Base-by-base conservation (phyloP, 192 early-diverging fungal genomes). In the Podila epicladia region DNA sequence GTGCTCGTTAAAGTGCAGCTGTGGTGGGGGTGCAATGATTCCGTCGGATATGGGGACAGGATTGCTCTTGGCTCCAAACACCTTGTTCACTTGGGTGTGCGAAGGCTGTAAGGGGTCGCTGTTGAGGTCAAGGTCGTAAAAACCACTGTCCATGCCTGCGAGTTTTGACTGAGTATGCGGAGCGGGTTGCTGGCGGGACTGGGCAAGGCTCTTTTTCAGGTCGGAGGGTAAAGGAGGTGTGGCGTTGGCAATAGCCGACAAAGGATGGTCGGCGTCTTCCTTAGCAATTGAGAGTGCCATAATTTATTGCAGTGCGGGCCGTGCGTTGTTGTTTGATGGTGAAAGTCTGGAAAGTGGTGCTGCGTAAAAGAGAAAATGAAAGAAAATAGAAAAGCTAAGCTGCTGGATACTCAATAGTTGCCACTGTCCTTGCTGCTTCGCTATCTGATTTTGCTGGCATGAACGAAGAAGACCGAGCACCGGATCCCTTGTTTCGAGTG, bases 61-160 rank as follows among this genome's bases (percentile, higher is more conserved):
- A 37, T 37, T 11, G 53, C 4, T 26, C 2, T 24, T n/a, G 53
- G 2, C n/a, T n/a, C 17, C 51, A 53, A 53, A 24, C n/a, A 53
- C 6, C 38, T 53, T 22, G 51, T 53, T 24, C 51, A 53, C 38
- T 41, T 12, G 38, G 12, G 11, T 41, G 4, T 12, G 2, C 19
- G 51, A 5, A n/a, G 51, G 51, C 51, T 53, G 51, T n/a, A 53
- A 19, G 0, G 51, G 51, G 51, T 55, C 53, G 24, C 8, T 55
- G 53, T 55, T 55, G 53, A 55, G 53, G 22, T 55, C 53, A 17
- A 55, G 53, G 53, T 55, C 53, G 53, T 55, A 55, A 55, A 24
- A 55, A 4, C 3, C 9, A 9, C 19, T 55, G 53, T 55, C 53
- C n/a, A 55, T 55, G 5, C 53, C 53, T 24, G 53, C 53, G 20